Percentiles rank a stretch among this genome's conserved stretches.
phyloP scores from a whole-genome alignment of 345 rosid species.

The Citrus australasica region DNA sequence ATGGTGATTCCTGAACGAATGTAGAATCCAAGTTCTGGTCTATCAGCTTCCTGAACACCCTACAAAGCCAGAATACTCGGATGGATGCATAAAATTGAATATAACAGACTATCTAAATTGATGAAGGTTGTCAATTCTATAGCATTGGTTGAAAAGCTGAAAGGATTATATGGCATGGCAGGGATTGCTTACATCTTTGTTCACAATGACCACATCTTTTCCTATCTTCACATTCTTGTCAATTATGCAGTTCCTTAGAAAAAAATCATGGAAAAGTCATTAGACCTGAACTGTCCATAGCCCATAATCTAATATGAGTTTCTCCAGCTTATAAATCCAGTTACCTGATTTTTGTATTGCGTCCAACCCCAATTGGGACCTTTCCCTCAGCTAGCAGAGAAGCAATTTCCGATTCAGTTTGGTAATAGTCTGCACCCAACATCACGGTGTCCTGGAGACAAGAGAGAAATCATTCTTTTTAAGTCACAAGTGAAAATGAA shows the following conservation, averaged over 20 bases:
- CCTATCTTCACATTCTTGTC: slow-evolving; percentile 96
- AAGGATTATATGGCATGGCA: neutral
- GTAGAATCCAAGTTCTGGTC: slow-evolving; percentile 77
- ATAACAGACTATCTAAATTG: neutral
- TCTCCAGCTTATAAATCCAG: neutral
- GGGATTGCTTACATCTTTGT: slow-evolving; percentile 60
- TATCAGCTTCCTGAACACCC: slow-evolving; percentile 87
- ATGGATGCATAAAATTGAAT: neutral
- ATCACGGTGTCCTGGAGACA: slow-evolving; percentile 67
- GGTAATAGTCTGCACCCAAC: slow-evolving; percentile 92
- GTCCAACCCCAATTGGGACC: slow-evolving; percentile 84
- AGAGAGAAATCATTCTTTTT: neutral
- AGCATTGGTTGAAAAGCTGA: neutral
- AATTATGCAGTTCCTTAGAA: slow-evolving; percentile 77
- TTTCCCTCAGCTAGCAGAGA: slow-evolving; percentile 79
- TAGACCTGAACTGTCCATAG: neutral
- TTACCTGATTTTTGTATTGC: slow-evolving; percentile 79
- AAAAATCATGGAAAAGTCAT: slow-evolving; percentile 5
- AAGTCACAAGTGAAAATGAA: neutral
- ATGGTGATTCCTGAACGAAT: slow-evolving; percentile 76
- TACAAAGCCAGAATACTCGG: slow-evolving; percentile 15
- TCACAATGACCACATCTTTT: slow-evolving; percentile 69
- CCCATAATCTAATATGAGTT: neutral
- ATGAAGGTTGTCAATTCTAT: neutral
- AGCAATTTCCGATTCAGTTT: slow-evolving; percentile 90